Conservation (phyloP, 305 asterid genomes). For the Striga hermonthica region DNA sequence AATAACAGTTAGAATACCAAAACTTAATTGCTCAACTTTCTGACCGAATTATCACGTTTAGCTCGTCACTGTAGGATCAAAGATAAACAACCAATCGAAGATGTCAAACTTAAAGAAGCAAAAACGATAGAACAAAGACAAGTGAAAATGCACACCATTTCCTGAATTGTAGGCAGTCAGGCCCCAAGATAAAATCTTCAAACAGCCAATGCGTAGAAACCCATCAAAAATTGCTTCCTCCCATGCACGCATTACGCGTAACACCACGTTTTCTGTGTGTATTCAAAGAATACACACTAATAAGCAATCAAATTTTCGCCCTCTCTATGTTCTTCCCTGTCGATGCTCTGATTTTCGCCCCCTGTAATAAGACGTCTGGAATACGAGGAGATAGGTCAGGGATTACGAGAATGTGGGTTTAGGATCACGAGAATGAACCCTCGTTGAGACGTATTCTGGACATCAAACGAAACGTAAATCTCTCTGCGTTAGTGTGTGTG, state of each 20-base stretch:
- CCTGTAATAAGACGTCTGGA: neutral
- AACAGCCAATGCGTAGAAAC: constrained; percentile 20
- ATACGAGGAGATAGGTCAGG: neutral
- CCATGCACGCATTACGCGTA: constrained; percentile 16
- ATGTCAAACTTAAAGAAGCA: neutral
- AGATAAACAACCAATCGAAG: constrained; percentile 5
- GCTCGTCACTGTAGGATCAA: neutral
- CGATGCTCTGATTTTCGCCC: constrained; percentile 8
- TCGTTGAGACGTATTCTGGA: constrained; percentile 25
- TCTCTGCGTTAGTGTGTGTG: constrained; percentile 20
- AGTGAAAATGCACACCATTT: constrained; percentile 33
- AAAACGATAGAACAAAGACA: neutral
- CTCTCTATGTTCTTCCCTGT: neutral
- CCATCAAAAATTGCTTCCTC: constrained; percentile 24
- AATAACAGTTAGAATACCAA: neutral
- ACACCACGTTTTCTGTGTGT: constrained; percentile 17
- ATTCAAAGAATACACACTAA: constrained; percentile 8
- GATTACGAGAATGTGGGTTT: constrained; percentile 30
- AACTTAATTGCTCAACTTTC: neutral
- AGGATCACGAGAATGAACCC: constrained; percentile 30
- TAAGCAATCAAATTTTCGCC: neutral
- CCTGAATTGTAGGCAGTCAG: constrained; percentile 25
- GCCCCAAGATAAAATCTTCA: constrained; percentile 26
- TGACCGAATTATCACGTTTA: neutral
- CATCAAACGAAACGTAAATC: constrained; percentile 31